phyloP scores from a whole-genome alignment of 2,329 filamentous ascomycete genomes.

The Colletotrichum siamense region DNA sequence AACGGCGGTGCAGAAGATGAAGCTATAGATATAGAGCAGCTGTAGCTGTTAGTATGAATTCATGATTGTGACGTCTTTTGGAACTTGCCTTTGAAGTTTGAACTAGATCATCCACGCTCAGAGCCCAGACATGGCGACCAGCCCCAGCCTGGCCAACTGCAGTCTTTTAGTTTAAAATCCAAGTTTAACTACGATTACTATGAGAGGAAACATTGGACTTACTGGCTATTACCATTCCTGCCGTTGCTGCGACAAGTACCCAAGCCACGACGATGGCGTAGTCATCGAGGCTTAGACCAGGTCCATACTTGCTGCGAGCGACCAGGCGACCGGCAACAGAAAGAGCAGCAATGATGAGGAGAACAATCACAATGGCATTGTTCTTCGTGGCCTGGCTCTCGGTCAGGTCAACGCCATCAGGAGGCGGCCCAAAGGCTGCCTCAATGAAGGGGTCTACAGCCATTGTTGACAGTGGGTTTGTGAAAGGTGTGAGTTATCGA shows the following conservation, averaged over 20 bases:
- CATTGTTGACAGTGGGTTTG: neutral
- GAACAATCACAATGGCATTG: neutral
- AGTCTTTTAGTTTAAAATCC: neutral
- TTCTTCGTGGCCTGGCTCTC: neutral
- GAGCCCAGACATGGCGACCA: neutral
- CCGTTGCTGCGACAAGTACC: neutral
- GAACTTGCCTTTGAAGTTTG: neutral
- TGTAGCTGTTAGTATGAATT: neutral
- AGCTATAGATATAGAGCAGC: neutral
- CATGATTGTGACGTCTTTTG: neutral
- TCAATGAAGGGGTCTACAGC: neutral
- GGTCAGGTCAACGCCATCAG: neutral
- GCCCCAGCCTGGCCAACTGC: neutral
- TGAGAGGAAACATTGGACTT: neutral
- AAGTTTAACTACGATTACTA: neutral
- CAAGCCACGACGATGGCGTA: neutral
- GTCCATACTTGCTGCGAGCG: neutral
- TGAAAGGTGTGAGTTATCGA: neutral
- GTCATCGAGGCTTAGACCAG: slow-evolving; percentile 20
- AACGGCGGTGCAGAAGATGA: neutral
- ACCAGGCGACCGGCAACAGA: neutral
- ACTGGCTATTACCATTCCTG: neutral
- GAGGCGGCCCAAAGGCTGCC: neutral
- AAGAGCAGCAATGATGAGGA: neutral
- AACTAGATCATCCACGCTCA: neutral